Conservation (phyloP, 257 asterid species). For the Scutellaria minor region DNA sequence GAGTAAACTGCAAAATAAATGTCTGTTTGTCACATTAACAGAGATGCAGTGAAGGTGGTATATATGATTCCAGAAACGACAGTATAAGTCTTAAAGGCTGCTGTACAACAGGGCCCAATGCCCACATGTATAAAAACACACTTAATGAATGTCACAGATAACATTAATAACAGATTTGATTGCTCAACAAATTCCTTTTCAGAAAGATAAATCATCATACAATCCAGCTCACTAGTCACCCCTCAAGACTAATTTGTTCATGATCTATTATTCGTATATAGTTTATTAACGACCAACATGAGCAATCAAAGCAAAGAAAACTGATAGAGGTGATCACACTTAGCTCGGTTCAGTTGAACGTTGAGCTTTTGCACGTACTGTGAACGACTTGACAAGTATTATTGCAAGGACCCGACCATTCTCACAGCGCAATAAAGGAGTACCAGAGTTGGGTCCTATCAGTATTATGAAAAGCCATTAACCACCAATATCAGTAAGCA, state of each 20-base stretch:
- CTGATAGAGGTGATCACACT: too few species aligned
- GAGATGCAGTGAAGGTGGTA: slow-evolving; percentile 2
- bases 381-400: neutral
- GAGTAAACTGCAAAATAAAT: slow-evolving; percentile 30
- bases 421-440: slow-evolving; percentile 19
- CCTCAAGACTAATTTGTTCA: too few species aligned
- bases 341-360: too few species aligned
- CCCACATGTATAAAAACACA: too few species aligned
- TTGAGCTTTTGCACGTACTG: neutral
- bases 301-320: too few species aligned
- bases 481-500: slow-evolving; percentile 17
- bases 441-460: slow-evolving; percentile 29
- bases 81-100: slow-evolving; percentile 24
- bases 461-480: slow-evolving; percentile 6
- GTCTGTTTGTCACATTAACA: slow-evolving; percentile 28
- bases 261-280: too few species aligned
- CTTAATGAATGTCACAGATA: too few species aligned
- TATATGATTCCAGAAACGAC: slow-evolving; percentile 26
- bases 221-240: neutral
- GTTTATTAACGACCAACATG: too few species aligned
- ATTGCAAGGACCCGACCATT: neutral
- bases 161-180: slow-evolving; percentile 9
- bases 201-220: neutral
- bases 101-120: slow-evolving; percentile 24
- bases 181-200: neutral